A percentile compares a stretch with the other conserved stretches of the same genome.
Conservation (phyloP, 345 rosid genomes). For the Citrus australasica region DNA sequence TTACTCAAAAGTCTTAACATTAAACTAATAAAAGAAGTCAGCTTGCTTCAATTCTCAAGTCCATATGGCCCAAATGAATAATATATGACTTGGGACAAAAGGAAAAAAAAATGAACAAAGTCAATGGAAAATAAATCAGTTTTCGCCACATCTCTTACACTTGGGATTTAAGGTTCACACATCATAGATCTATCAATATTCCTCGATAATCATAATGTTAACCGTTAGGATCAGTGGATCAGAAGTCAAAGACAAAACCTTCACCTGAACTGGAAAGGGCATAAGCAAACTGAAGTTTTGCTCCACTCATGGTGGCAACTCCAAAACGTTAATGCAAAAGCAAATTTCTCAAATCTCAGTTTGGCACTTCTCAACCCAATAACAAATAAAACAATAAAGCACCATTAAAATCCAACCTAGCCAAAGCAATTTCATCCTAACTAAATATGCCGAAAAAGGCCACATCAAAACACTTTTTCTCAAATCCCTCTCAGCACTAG, state of each 20-base stretch:
- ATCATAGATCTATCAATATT: not conserved
- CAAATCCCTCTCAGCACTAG: not conserved
- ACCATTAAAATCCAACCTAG: not conserved
- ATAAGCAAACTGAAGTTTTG: not conserved
- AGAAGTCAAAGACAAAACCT: not conserved
- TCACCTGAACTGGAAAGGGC: not conserved
- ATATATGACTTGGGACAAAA: not conserved
- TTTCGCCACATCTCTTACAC: not conserved
- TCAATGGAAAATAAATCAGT: not conserved
- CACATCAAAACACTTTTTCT: not conserved
- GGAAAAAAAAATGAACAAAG: not conserved
- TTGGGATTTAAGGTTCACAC: not conserved
- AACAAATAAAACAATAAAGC: slow-evolving; percentile 6
- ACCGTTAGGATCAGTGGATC: not conserved
- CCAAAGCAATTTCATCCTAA: not conserved
- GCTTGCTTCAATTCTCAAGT: not conserved
- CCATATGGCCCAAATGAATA: slow-evolving; percentile 1
- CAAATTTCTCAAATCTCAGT: not conserved
- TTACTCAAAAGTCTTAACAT: not conserved
- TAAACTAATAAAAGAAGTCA: not conserved
- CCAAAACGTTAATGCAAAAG: not conserved
- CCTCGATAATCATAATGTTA: not conserved
- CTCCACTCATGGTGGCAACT: not conserved
- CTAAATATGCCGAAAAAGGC: not conserved
- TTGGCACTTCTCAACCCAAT: not conserved